Conservation (phyloP, 495 filamentous ascomycete species). For the Xylaria grammica region DNA sequence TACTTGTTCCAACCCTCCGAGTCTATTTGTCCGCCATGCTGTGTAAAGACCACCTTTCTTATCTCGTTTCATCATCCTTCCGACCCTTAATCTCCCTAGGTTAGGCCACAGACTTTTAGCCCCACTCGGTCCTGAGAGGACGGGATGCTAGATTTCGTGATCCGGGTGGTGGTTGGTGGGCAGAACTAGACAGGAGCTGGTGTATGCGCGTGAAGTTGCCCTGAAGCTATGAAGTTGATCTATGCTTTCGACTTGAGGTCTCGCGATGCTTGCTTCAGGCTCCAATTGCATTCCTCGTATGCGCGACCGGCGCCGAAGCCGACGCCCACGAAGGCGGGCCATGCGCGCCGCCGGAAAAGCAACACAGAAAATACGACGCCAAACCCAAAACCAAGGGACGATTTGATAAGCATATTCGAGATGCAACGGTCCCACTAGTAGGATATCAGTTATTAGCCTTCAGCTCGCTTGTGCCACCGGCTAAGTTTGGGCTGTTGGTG, state of each 20-base stretch:
- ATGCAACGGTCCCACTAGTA: slow-evolving; percentile 95
- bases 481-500: background rate
- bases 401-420: slow-evolving; percentile 94
- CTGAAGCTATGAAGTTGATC: slow-evolving; percentile 3
- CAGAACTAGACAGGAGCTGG: background rate
- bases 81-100: background rate
- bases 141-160: background rate
- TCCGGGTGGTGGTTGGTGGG: slow-evolving; percentile 6
- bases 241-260: slow-evolving; percentile 54
- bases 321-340: slow-evolving; percentile 89
- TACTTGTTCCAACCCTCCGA: slow-evolving; percentile 1
- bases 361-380: slow-evolving; percentile 98
- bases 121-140: background rate
- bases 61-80: background rate
- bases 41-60: background rate
- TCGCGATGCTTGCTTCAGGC: slow-evolving; percentile 59
- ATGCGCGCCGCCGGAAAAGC: slow-evolving; percentile 95
- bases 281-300: slow-evolving; percentile 87
- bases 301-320: slow-evolving; percentile 96
- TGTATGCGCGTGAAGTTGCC: slow-evolving; percentile 10
- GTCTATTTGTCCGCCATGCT: slow-evolving; percentile 11
- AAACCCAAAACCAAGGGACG: slow-evolving; percentile 89
- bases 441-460: slow-evolving; percentile 27
- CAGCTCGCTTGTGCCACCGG: background rate
- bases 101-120: background rate